Conservation (phyloP, 2,329 filamentous ascomycete genomes). For the Epichloe bromicola region DNA sequence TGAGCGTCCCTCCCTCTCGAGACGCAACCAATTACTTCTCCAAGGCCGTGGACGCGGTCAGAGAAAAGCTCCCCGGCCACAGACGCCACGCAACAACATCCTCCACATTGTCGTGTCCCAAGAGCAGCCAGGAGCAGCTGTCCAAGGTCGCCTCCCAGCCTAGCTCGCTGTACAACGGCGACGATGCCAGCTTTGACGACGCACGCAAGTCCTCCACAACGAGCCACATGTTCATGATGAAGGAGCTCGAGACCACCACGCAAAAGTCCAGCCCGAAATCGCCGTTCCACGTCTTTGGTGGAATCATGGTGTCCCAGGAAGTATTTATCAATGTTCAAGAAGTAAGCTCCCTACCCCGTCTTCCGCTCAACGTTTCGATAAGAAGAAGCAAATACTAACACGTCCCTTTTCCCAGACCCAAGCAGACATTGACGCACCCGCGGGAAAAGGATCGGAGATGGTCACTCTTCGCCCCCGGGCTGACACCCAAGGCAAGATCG, state of each 20-base stretch:
- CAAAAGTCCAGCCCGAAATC: constrained; percentile 8
- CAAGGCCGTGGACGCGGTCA: background rate
- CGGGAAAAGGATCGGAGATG: background rate
- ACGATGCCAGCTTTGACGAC: constrained; percentile 8
- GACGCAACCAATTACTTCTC: background rate
- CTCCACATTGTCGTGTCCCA: background rate
- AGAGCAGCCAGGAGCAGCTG: constrained; percentile 8
- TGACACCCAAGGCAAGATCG: background rate
- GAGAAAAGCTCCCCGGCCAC: background rate
- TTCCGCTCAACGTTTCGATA: too few relatives aligned
- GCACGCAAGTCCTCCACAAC: constrained; percentile 1
- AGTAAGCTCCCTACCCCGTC: background rate
- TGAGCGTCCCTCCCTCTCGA: background rate
- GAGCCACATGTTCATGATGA: constrained; percentile 9
- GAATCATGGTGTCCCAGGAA: constrained; percentile 51
- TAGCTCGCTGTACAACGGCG: constrained; percentile 3
- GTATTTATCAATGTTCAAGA: constrained; percentile 38
- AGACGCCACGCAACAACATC: background rate
- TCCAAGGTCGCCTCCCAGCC: constrained; percentile 2
- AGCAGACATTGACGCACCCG: background rate
- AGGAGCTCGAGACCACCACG: constrained; percentile 7
- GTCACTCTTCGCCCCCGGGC: background rate
- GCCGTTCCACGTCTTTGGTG: constrained; percentile 27
- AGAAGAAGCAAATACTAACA: background rate
- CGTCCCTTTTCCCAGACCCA: background rate